These are phyloP conservation scores for Bipolaris victoriae DNA, from an alignment of 2,329 filamentous ascomycete genomes.

Conservation along the genomic window DNA sequence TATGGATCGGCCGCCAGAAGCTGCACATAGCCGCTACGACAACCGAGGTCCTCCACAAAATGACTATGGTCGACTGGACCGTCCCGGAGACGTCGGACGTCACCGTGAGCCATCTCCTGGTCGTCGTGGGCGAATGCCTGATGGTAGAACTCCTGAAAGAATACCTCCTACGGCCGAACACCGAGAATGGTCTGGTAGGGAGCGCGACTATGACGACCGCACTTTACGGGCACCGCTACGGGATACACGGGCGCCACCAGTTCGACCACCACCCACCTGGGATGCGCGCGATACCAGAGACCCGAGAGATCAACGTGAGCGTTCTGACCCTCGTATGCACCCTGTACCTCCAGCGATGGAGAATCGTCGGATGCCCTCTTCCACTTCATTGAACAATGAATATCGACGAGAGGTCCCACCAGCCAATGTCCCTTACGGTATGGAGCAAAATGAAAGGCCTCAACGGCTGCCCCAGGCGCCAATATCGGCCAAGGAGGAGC, in stretches of 20 bases:
- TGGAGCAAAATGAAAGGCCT: conserved; percentile 34
- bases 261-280: conserved; percentile 32
- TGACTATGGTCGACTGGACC: conserved; percentile 55
- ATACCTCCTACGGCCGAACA: conserved; percentile 32
- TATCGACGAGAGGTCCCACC: conserved; percentile 38
- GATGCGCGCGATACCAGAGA: conserved; percentile 39
- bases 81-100: conserved; percentile 46
- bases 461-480: conserved; percentile 24
- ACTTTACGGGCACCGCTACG: conserved; percentile 42
- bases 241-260: conserved; percentile 37
- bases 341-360: conserved; percentile 25
- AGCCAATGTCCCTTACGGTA: conserved; percentile 22
- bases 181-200: conserved; percentile 41
- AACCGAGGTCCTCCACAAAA: conserved; percentile 39
- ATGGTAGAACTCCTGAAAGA: conserved; percentile 48
- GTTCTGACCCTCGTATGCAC: conserved; percentile 40
- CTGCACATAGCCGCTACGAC: conserved; percentile 41
- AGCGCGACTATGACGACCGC: conserved; percentile 48
- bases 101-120: conserved; percentile 52
- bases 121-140: conserved; percentile 40
- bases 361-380: conserved; percentile 32
- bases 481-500: conserved; percentile 26
- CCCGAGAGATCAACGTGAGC: conserved; percentile 37
- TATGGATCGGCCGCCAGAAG: conserved; percentile 39
- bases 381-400: conserved; percentile 30